Percentiles rank a stretch among this genome's conserved stretches.
These are phyloP conservation scores for Pulveroboletus sp. DNA, from an alignment of 768 basidiomycete species.

Conservation along the genomic window DNA sequence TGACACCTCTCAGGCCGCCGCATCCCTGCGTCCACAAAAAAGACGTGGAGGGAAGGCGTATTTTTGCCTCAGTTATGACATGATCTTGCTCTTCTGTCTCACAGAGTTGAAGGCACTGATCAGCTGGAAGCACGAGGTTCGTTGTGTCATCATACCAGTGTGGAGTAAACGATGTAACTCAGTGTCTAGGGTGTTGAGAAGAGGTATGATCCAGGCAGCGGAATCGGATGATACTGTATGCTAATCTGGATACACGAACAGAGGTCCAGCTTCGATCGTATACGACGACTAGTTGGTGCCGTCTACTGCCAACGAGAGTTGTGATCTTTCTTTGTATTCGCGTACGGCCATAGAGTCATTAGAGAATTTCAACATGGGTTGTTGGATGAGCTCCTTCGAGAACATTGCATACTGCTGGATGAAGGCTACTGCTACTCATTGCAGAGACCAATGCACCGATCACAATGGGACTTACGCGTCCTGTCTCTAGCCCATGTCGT, in stretches of 20 bases:
- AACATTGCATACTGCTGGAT: too few species aligned
- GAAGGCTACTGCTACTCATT: too few species aligned
- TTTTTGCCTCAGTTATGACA: conserved; percentile 27
- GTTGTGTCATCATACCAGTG: background rate
- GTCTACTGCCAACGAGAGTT: too few species aligned
- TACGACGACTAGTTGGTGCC: conserved; percentile 11
- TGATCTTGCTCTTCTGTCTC: conserved; percentile 25
- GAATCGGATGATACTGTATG: background rate
- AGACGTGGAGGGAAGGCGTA: background rate
- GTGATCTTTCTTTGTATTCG: background rate
- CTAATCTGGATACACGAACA: background rate
- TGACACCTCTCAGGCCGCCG: background rate
- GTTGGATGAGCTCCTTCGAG: too few species aligned
- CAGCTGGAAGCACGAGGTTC: conserved; percentile 34
- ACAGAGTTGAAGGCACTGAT: conserved; percentile 45
- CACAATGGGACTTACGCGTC: too few species aligned
- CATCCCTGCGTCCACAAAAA: background rate
- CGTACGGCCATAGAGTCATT: background rate
- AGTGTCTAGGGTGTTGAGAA: conserved; percentile 15
- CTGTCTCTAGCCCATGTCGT: too few species aligned
- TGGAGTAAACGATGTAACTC: background rate
- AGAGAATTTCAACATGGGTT: too few species aligned
- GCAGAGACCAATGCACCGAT: too few species aligned
- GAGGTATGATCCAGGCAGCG: background rate
- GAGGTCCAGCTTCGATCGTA: conserved; percentile 19